Evolutionary conservation across 1,284 basidiomycete genomes (phyloP).

Genomic region (Mycena sp.): DNA sequence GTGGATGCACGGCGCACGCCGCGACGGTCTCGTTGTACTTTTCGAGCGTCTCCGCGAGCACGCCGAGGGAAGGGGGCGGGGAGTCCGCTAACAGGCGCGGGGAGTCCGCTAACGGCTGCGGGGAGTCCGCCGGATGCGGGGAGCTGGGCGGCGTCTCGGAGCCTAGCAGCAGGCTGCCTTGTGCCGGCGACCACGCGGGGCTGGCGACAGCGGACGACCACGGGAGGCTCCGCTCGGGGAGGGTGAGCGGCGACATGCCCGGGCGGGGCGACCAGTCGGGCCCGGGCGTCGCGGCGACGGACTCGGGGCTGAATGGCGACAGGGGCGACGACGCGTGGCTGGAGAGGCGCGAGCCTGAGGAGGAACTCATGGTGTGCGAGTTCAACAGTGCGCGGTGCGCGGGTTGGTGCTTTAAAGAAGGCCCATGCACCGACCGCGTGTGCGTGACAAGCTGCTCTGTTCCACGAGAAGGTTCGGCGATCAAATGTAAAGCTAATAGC

Average conservation of each 20-base stretch:
- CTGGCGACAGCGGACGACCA: conserved; percentile 21
- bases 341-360: conserved; percentile 12
- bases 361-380: conserved; percentile 4
- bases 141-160: conserved; percentile 14
- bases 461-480: neutral
- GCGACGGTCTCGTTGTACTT: conserved; percentile 14
- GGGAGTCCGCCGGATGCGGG: neutral
- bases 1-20: conserved; percentile 15
- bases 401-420: no score
- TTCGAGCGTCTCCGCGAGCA: no score
- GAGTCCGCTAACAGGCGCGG: no score
- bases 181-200: conserved; percentile 28
- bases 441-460: neutral
- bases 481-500: no score
- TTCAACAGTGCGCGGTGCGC: no score
- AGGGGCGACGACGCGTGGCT: conserved; percentile 26
- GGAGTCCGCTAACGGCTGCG: conserved; percentile 9
- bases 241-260: conserved; percentile 12
- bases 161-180: conserved; percentile 21
- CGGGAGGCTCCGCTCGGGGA: conserved; percentile 15
- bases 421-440: no score
- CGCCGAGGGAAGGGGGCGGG: no score
- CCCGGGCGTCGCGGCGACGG: conserved; percentile 20
- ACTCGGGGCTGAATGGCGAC: conserved; percentile 9
- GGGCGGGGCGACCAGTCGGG: conserved; percentile 26